phyloP scores from a whole-genome alignment of 1,284 basidiomycete species.

The Trichosporon coremiiforme region DNA sequence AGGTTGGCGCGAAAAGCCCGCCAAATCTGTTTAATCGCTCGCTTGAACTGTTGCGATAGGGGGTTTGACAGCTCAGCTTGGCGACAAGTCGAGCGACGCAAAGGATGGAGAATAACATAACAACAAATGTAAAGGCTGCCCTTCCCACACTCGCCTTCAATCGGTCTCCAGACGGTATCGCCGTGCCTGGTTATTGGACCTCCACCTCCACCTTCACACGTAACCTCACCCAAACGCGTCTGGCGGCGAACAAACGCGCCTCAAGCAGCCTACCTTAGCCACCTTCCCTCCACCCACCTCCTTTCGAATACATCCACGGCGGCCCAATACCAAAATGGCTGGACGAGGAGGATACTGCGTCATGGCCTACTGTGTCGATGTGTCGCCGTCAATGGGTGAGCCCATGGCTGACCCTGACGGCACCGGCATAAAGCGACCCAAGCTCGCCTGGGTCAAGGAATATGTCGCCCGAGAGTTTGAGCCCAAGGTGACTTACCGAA shows the following conservation, averaged over 20 bases:
- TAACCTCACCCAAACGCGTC: background rate
- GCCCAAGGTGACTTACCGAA: slow-evolving; percentile 67
- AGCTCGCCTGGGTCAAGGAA: slow-evolving; percentile 78
- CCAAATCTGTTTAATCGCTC: too few relatives aligned
- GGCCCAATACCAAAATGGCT: slow-evolving; percentile 31
- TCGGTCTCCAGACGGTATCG: too few relatives aligned
- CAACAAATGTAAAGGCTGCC: too few relatives aligned
- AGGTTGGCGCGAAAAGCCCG: too few relatives aligned
- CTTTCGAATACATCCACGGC: background rate
- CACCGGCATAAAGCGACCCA: slow-evolving; percentile 66
- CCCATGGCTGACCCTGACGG: slow-evolving; percentile 64
- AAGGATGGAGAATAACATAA: too few relatives aligned
- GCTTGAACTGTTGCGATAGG: too few relatives aligned
- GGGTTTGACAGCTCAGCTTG: too few relatives aligned
- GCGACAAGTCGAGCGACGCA: too few relatives aligned
- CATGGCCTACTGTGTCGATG: slow-evolving; percentile 74
- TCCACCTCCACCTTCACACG: slow-evolving; percentile 13
- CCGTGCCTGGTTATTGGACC: background rate
- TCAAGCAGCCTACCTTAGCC: too few relatives aligned
- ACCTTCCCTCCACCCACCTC: background rate
- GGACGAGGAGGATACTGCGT: slow-evolving; percentile 51
- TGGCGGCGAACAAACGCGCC: background rate
- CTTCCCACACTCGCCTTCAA: too few relatives aligned
- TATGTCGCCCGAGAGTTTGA: slow-evolving; percentile 85
- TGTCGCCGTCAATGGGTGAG: slow-evolving; percentile 80